Base-by-base conservation (phyloP, 106 monocot species). In the Cymbidium sinense region DNA sequence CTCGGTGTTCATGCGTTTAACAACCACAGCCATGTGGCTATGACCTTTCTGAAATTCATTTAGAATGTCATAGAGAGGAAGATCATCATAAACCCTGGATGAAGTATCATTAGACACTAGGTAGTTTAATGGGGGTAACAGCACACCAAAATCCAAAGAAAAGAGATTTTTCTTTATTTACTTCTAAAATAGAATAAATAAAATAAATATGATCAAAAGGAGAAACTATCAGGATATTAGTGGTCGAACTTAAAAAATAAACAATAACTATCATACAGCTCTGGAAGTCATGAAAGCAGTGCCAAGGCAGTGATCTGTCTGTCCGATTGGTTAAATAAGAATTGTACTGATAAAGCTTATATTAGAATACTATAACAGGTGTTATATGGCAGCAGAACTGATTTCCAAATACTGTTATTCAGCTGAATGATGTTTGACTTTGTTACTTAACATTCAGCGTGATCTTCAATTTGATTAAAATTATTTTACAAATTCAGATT, bases 41-140 rank as follows among this genome's bases (percentile, higher is more conserved):
- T 92, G 95, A 61, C 95, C 95, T 81, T 95, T 95, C 77, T 95
- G 95, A 76, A 95, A 95, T 85, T 95, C 95, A 75, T 95, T 95
- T 65, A 95, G 81, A 77, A 95, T 93, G 75, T 93, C 95, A 79
- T 95, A 95, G 47, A 95, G 88, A 79, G 95, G 95, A 76, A 95
- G 87, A 81, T 95, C 87, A 74, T 87, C 92, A 83, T 83, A 80
- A 20, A 95, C 95, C 90, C 95, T 95, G 89, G 74, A 77, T 12
- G 71, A 64, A 77, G 13, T 31, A 47, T 35, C n/a, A 75, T 72
- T 33, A 75, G 43, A 75, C 15, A 50, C 8, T 58, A 43, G 12
- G 29, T 5, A 12, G 64, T 17, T 19, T 30, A 43, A 64, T 29
- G 10, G 29, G 7, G 13, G 29, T 75, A 47, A 27, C 41, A 74